Base-by-base conservation (phyloP, 225 moss, liverwort and hornwort genomes). In the Marchantia polymorpha region DNA sequence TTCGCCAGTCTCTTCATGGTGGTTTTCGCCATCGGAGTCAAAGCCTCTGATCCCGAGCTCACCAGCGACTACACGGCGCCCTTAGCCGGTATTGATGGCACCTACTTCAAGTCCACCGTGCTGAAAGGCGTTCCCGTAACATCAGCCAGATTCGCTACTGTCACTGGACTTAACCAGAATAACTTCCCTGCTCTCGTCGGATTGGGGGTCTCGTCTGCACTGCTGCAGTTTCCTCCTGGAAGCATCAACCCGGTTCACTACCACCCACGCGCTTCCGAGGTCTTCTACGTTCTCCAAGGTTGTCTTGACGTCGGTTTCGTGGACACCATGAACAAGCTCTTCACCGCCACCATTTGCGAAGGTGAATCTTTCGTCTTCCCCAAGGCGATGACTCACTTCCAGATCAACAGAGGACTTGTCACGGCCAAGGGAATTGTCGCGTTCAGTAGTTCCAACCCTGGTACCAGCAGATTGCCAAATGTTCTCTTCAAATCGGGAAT, bases 181-280 rank as follows among this genome's bases (percentile, higher is more conserved):
- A 17, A 27, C 11, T 65, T 75, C 52, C 50, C 73, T 20, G 27
- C 23, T 22, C n/a, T 80, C 68, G 64, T 64, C 49, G 74, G 52
- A 7, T 19, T 66, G 47, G 81, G 53, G 66, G 55, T 47, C 26
- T 17, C 54, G 20, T 23, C 14, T 27, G n/a, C 8, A 8, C 13
- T 65, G 27, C 1, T 76, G 14, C 13, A 68, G 22, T 76, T 75
- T 74, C 51, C 49, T 15, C 59, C 10, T n/a, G 74, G 64, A 60
- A 48, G 20, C 19, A 30, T 27, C 8, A 61, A 58, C 13, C 30
- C 79, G 39, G 53, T 11, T 7, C 79, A 71, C 69, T 15, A 16
- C 25, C 79, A 79, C 51, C 79, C 46, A 26, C 58, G 58, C 25
- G 72, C 27, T 59, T 54, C 31, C 14, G 60, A 56, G 79, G 17